Evolutionary conservation across 345 rosid species (phyloP), one percentile per base, ranked within the genome.

Genomic region (Linum usitatissimum): DNA sequence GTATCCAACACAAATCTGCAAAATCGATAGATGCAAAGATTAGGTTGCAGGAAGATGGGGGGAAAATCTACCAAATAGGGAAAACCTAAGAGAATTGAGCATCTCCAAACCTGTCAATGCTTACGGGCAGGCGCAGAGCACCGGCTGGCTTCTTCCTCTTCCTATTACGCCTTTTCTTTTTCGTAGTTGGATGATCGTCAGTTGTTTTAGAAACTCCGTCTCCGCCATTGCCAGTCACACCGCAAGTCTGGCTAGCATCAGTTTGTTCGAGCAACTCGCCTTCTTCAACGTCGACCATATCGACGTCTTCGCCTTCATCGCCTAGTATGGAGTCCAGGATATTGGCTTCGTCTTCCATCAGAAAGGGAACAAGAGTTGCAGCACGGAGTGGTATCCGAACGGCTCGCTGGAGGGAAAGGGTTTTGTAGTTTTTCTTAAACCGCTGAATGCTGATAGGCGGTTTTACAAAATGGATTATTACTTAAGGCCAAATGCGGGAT

Each of bases 281-380:
- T 73, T 92, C 98, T 73, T 88, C 96, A 1, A 76, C 85, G 67
- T 92, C 96, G 62, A 76, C 74, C 98, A 92, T 92, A 57, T 87
- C 91, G 60, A 77, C 72, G 78, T 87, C 95, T 63, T 76, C 86
- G 20, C 56, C 73, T 45, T 65, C 79, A 31, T 75, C 86, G 6
- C 10, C 51, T 10, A 45, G 51, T 45, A 45, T 6, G 51, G 51
- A 10, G 7, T 45, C 14, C 17, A 45, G 51, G 13, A 45, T 45
- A 45, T 15, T 45, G 51, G 51, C 13, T 4, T 45, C 51, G 15
- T 45, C 51, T 45, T 45, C 51, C 51, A 45, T 45, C 15, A 17
- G 14, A 15, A 40, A 45, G 51, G 17, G 0, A 15, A 10, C 51
- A 45, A 9, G 17, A 45, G 14, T 15, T 10, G 51, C 13, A 4